Evolutionary conservation across 225 moss, liverwort and hornwort species (phyloP), one percentile per base, ranked within the genome.

Genomic region (Sphagnum contortum): DNA sequence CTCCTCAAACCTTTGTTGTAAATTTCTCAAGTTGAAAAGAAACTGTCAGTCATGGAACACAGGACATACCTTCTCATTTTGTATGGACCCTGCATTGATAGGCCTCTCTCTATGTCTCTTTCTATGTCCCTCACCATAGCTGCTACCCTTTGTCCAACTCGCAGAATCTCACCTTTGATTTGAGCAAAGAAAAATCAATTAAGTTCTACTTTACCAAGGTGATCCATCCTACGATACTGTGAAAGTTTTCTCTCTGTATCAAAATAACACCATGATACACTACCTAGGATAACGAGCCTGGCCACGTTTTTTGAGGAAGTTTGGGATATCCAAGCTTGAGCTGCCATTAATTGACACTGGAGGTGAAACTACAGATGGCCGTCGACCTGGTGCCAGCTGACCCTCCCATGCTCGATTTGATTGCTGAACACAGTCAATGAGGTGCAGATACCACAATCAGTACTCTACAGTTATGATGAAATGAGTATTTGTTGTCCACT

Each of bases 271-370:
- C 44, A n/a, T 8, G 45, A 48, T 5, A 47, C 47, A 50, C 74
- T 74, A 72, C 70, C 81, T 81, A 58, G 84, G 91, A 74, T 91
- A 89, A 55, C 94, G 94, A 70, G 87, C 65, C 55, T 91, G 87
- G 55, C 94, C 89, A 60, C 94, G 87, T 69, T 88, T 91, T 77
- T 83, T 89, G 60, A 94, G 73, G 74, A 94, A 94, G 72, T 85
- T 91, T 66, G 94, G 94, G 69, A 94, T 94, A 57, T 89, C 87
- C 48, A 94, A 73, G 48, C 77, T 85, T 69, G 78, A 73, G 61
- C 76, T 89, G 82, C 85, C 87, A 76, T 75, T 75, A 48, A 75
- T 87, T 58, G 57, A 60, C 51, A 52, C 55, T 70, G 77, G 69
- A 9, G 79, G 82, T 66, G 81, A 73, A 62, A 65, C 72, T 68